Base-by-base conservation (phyloP, 305 asterid species). In the Caryopteris hybrid region DNA sequence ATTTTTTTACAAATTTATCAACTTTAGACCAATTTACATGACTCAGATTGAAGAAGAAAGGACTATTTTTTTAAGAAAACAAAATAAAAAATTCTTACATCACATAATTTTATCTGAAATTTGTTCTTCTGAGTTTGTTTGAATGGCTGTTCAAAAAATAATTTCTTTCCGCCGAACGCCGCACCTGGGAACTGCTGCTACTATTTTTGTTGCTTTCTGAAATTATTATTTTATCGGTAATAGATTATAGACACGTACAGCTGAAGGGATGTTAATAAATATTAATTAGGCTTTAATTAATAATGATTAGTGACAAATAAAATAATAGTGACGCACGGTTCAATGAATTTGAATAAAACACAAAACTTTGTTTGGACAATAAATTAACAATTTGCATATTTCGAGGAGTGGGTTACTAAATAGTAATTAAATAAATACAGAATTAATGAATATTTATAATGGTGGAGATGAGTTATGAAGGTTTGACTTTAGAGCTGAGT, bases 161-260 rank as follows among this genome's bases (percentile, higher is more conserved):
- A 34, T 23, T 53, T 73, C 70, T 84, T 78, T 71, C 81, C 98
- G 96, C 96, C 96, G 98, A 89, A 87, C 92, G 94, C 95, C 91
- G 91, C 79, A 83, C 89, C 84, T 85, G 74, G 86, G 88, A 85
- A 91, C 89, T 87, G 89, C 84, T 84, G 90, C 86, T 56, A 29
- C 62, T 57, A 17, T 25, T 10, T 77, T 68, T 75, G 69, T 72
- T 71, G 70, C 79, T 83, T 86, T 78, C 69, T 75, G 51, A 76
- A 33, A 78, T 71, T 54, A 27, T 68, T 57, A 52, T 41, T 29
- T n/a, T 25, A 64, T 34, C 41, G 4, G 43, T 1, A 33, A 25
- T 57, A 43, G 4, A 51, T 20, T 46, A 64, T 21, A 48, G 76
- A 65, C 79, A 70, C 83, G 78, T 70, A 74, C 52, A 36, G 53